phyloP scores from a whole-genome alignment of 2,329 filamentous ascomycete species.

The Apiospora pterosperma region DNA sequence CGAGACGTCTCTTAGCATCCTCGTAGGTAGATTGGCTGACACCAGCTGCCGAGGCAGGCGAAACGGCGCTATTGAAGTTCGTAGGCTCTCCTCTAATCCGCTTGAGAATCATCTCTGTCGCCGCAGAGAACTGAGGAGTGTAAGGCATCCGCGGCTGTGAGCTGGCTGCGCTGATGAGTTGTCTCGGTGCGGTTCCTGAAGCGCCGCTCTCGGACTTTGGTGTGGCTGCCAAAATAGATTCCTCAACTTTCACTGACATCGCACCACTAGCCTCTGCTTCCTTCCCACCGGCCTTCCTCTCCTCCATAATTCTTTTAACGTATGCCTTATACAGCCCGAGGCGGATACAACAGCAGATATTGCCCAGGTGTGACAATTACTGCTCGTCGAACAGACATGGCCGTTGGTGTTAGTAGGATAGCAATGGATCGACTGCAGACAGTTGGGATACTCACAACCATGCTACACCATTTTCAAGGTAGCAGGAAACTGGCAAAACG shows the following conservation, averaged over 20 bases:
- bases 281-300: background rate
- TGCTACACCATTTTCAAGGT: background rate
- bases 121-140: constrained; percentile 30
- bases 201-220: background rate
- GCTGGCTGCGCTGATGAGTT: constrained; percentile 20
- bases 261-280: background rate
- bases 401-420: background rate
- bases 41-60: constrained; percentile 27
- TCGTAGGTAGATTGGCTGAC: constrained; percentile 34
- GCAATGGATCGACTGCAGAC: background rate
- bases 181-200: background rate
- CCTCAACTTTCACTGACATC: background rate
- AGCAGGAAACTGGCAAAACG: background rate
- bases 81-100: constrained; percentile 32
- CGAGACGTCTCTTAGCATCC: constrained; percentile 35
- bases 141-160: constrained; percentile 21
- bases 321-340: background rate
- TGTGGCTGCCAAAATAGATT: background rate
- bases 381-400: background rate
- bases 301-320: background rate
- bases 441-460: background rate
- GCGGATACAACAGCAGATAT: background rate
- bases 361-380: background rate
- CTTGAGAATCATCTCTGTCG: constrained; percentile 38
- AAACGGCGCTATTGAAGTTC: constrained; percentile 31